Evolutionary conservation across 306 rosid species (phyloP), one percentile per base, ranked within the genome.

Genomic region (Begonia fuchsioides): DNA sequence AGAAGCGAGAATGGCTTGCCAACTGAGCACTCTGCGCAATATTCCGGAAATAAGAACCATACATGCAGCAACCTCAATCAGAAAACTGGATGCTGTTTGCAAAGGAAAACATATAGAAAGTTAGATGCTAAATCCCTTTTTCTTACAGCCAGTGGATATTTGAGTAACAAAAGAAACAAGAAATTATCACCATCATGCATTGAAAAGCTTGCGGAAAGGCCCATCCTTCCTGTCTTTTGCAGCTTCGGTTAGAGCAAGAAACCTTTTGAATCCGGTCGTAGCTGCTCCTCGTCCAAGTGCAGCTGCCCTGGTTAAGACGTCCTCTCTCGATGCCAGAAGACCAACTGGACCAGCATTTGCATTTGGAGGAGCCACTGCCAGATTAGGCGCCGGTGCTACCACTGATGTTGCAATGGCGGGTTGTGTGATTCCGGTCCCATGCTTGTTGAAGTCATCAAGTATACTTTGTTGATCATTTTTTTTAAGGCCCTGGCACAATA

Each of bases 251-350:
- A 90, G 70, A 32, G 98, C 98, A n/a, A 90, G 79, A 74, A 90
- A 85, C 57, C 98, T 82, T 76, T 79, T 90, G 79, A 90, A 90
- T 40, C 98, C 98, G 2, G 94, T 82, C 5, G 98, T 81, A 64
- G 98, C 98, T 3, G 98, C 98, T 53, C 98, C 98, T 52, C 95
- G 81, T 71, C 98, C 98, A 18, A 90, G 92, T 13, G 95, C 98
- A 54, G 98, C 95, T 20, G 98, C 98, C 63, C 95, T 69, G 19
- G 98, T 76, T 17, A 90, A 73, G 53, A 90, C 98, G 61, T 90
- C 94, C 56, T 90, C 96, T 56, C 87, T 58, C 3, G 95, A 75
- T 35, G 83, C 77, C 1, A 67, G 44, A 17, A 85, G 78, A 51
- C 85, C 95, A 14, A 59, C 56, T 3, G 87, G 63, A 26, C 72